Evolutionary conservation across 2,329 filamentous ascomycete species (phyloP).

Genomic region (Pseudopithomyces maydicus): DNA sequence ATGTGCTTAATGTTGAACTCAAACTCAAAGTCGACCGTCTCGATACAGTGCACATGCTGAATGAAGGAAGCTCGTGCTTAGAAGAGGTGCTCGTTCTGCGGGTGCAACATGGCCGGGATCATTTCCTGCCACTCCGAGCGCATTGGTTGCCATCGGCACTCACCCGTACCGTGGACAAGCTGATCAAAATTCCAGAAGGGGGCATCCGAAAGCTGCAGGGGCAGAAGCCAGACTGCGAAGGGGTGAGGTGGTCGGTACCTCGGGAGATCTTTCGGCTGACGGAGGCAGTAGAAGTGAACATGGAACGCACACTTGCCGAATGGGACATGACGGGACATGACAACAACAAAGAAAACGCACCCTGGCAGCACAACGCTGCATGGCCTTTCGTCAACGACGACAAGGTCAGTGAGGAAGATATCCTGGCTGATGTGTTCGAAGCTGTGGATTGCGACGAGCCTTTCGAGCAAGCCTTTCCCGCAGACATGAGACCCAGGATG

Average conservation of each 20-base stretch:
- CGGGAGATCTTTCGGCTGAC: constrained; percentile 89
- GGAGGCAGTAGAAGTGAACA: constrained; percentile 71
- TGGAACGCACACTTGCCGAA: constrained; percentile 64
- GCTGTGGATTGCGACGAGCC: constrained; percentile 74
- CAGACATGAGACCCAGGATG: constrained; percentile 65
- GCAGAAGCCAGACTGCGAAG: constrained; percentile 53
- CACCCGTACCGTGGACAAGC: constrained; percentile 82
- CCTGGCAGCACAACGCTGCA: constrained; percentile 59
- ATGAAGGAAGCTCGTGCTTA: constrained; percentile 67
- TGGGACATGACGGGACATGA: constrained; percentile 63
- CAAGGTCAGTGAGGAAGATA: constrained; percentile 51
- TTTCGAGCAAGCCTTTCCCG: constrained; percentile 63
- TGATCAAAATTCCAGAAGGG: constrained; percentile 81
- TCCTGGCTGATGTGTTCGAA: constrained; percentile 56
- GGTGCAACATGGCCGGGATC: constrained; percentile 81
- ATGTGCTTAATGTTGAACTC: constrained; percentile 74
- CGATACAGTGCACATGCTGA: constrained; percentile 70
- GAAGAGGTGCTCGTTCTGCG: constrained; percentile 90
- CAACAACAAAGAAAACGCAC: constrained; percentile 43
- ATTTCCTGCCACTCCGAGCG: constrained; percentile 84
- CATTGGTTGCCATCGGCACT: constrained; percentile 83
- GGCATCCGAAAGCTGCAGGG: constrained; percentile 74
- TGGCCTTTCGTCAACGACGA: constrained; percentile 62
- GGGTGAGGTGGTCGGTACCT: constrained; percentile 78
- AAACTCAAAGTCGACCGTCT: constrained; percentile 69